These are phyloP conservation scores for Closterium sp. DNA, from an alignment of 139 green algal species.

Conservation along the genomic window DNA sequence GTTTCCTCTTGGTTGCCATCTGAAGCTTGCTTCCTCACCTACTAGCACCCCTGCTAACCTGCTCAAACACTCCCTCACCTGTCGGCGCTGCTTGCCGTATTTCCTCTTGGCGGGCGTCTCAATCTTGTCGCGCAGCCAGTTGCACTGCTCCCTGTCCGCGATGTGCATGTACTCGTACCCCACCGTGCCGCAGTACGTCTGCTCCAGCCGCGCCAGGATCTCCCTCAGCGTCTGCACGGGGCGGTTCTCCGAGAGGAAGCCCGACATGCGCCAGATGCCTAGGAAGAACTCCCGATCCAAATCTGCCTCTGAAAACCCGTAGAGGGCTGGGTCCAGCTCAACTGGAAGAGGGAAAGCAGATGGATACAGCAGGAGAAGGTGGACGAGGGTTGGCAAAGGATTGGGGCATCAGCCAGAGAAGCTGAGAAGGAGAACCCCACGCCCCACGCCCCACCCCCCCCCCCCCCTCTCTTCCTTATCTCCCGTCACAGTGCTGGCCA, in stretches of 20 bases:
- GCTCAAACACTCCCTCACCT: too few relatives aligned
- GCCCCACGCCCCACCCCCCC: too few relatives aligned
- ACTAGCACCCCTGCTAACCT: too few relatives aligned
- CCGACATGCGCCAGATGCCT: constrained; percentile 76
- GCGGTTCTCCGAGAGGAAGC: constrained; percentile 85
- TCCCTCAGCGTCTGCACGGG: constrained; percentile 80
- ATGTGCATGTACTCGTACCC: constrained; percentile 99
- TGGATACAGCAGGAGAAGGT: background rate
- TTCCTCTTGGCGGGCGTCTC: constrained; percentile 41
- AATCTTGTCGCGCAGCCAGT: constrained; percentile 84
- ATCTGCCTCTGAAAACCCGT: constrained; percentile 91
- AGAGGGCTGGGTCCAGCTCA: constrained; percentile 80
- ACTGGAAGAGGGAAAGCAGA: constrained; percentile 7
- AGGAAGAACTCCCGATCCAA: constrained; percentile 97
- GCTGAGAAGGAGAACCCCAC: background rate
- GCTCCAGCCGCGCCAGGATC: constrained; percentile 78
- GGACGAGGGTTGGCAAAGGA: background rate
- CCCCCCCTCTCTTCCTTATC: background rate
- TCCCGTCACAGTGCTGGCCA: too few relatives aligned
- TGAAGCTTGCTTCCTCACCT: too few relatives aligned
- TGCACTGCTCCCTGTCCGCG: constrained; percentile 83
- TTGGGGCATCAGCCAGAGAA: too few relatives aligned
- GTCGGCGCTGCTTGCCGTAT: background rate
- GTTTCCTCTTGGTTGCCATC: background rate
- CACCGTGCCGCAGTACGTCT: constrained; percentile 88